phyloP scores from a whole-genome alignment of 1,284 basidiomycete genomes.

The Uromyces viciae-fabae region DNA sequence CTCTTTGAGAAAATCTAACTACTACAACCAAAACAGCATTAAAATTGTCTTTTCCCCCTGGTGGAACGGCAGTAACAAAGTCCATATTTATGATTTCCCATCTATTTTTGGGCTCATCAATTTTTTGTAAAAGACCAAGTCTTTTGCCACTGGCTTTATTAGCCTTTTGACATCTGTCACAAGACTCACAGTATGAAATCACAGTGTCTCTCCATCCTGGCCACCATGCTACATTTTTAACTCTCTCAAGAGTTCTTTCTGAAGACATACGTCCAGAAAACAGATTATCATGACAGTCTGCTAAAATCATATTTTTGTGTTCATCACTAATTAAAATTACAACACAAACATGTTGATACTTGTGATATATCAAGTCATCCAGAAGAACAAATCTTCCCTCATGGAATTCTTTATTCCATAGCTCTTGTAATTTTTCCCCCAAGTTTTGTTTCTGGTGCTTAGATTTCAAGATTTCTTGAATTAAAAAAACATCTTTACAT shows the following conservation, averaged over 20 bases:
- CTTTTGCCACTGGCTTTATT: not conserved
- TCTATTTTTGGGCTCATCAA: not conserved
- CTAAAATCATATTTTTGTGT: not conserved
- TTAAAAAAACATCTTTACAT: not conserved
- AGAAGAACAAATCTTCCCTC: not conserved
- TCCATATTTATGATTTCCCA: not conserved
- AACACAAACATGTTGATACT: not conserved
- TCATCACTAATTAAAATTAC: not conserved
- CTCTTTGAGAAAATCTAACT: not conserved
- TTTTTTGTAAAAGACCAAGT: not conserved
- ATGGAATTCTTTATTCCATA: not conserved
- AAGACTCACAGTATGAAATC: not conserved
- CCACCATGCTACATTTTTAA: slow-evolving; percentile 8
- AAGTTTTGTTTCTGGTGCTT: not conserved
- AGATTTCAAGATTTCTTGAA: not conserved
- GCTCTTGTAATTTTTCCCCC: not conserved
- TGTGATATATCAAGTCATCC: slow-evolving; percentile 15
- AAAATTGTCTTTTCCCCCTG: not conserved
- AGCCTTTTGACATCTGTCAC: no score
- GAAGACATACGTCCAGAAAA: not conserved
- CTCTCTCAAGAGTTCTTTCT: not conserved
- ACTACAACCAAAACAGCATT: not conserved
- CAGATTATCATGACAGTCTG: slow-evolving; percentile 20
- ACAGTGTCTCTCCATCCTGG: not conserved
- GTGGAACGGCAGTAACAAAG: slow-evolving; percentile 4